Conservation (phyloP, 768 basidiomycete genomes). For the Podaxis carcinomalis region DNA sequence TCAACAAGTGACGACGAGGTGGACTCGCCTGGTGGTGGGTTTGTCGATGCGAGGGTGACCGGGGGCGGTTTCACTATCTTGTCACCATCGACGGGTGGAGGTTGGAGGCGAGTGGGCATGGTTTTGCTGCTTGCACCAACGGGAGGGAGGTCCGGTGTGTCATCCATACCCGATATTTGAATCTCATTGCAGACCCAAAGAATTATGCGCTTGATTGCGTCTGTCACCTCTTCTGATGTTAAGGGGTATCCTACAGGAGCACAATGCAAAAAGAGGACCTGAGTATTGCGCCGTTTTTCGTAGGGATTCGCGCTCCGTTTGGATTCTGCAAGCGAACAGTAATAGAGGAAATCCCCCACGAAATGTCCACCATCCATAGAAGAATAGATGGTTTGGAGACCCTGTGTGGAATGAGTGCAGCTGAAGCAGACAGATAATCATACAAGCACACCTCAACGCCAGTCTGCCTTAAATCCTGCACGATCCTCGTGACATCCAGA, state of each 20-base stretch:
- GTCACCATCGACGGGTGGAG: not conserved
- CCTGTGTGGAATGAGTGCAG: not conserved
- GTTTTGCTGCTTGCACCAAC: conserved; percentile 2
- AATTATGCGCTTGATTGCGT: conserved; percentile 58
- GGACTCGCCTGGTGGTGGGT: not conserved
- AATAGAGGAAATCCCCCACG: conserved; percentile 74
- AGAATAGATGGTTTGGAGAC: conserved; percentile 55
- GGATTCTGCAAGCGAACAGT: conserved; percentile 69
- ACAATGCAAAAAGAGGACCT: conserved; percentile 69
- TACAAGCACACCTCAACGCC: conserved; percentile 41
- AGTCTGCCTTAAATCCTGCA: conserved; percentile 48
- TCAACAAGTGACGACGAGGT: not conserved
- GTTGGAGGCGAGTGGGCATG: not conserved
- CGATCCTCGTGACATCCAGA: conserved; percentile 53
- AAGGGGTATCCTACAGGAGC: conserved; percentile 65
- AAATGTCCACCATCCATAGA: conserved; percentile 78
- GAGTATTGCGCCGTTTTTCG: conserved; percentile 15
- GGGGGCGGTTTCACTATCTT: not conserved
- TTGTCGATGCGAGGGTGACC: not conserved
- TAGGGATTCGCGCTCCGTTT: conserved; percentile 35
- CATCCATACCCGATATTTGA: conserved; percentile 10
- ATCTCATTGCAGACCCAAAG: conserved; percentile 51
- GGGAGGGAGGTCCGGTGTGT: conserved; percentile 8
- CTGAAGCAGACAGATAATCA: not conserved
- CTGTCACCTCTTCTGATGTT: conserved; percentile 62